phyloP scores from a whole-genome alignment of 2,329 filamentous ascomycete genomes.

The Botrytis porri region DNA sequence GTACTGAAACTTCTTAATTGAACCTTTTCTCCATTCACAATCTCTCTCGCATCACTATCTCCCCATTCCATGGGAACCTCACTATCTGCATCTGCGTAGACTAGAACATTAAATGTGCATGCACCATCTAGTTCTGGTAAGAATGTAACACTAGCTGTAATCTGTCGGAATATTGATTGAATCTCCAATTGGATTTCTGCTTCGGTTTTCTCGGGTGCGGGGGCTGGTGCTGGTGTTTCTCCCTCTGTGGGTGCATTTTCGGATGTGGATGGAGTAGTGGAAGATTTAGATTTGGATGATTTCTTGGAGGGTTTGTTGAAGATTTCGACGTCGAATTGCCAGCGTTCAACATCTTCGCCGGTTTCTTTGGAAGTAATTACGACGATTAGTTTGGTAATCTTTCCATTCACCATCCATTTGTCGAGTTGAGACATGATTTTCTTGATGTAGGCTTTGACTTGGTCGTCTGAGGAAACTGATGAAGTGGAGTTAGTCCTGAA shows the following conservation, averaged over 20 bases:
- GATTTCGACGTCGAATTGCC: conserved; percentile 84
- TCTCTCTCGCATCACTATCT: conserved; percentile 97
- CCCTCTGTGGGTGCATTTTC: conserved; percentile 60
- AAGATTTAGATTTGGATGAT: conserved; percentile 33
- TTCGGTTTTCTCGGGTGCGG: conserved; percentile 73
- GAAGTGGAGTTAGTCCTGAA: neutral
- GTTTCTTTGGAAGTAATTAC: conserved; percentile 98
- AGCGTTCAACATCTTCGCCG: conserved; percentile 91
- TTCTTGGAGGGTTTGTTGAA: conserved; percentile 45
- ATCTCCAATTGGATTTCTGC: conserved; percentile 94
- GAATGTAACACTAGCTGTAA: conserved; percentile 96
- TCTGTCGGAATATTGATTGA: conserved; percentile 94
- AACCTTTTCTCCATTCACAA: conserved; percentile 86
- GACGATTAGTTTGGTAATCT: conserved; percentile 95
- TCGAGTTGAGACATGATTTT: conserved; percentile 98
- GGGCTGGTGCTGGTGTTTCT: conserved; percentile 32
- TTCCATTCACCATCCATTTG: conserved; percentile 95
- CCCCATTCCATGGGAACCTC: conserved; percentile 98
- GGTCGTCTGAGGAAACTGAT: conserved; percentile 85
- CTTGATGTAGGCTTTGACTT: conserved; percentile 98
- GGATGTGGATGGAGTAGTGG: conserved; percentile 43
- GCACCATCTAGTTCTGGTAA: conserved; percentile 89
- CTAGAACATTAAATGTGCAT: conserved; percentile 97
- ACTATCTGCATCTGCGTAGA: conserved; percentile 94
- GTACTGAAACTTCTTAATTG: conserved; percentile 96